These are phyloP conservation scores for Bremia lactucae DNA, from an alignment of 352 stramenopile genomes.

Conservation along the genomic window DNA sequence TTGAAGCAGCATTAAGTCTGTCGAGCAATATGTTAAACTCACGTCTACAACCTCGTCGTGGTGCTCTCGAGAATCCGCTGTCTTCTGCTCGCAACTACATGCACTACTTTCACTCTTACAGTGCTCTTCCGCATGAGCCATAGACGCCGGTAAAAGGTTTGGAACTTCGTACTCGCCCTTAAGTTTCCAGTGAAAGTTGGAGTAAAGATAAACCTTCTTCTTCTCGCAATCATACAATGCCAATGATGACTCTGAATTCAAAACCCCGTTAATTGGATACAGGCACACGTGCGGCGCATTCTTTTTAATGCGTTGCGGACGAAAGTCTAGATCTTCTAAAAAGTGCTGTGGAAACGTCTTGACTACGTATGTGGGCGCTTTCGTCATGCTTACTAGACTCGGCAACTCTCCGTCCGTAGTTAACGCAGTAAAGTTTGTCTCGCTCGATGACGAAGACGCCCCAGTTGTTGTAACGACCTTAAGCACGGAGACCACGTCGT, in stretches of 20 bases:
- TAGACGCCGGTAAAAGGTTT: constrained; percentile 22
- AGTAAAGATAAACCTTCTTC: constrained; percentile 48
- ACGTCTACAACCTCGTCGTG: constrained; percentile 33
- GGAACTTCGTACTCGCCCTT: constrained; percentile 62
- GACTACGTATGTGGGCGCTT: constrained; percentile 39
- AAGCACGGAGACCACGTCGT: constrained; percentile 4
- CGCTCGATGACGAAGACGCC: constrained; percentile 15
- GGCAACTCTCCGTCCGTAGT: constrained; percentile 7
- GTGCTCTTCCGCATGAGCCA: background rate
- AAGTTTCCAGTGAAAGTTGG: constrained; percentile 73
- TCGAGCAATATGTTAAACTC: constrained; percentile 70
- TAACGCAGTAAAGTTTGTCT: constrained; percentile 26
- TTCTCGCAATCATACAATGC: constrained; percentile 51
- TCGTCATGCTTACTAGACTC: constrained; percentile 11
- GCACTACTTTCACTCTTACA: constrained; percentile 3
- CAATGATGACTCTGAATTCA: constrained; percentile 63
- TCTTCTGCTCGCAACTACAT: constrained; percentile 4
- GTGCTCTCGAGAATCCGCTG: constrained; percentile 4
- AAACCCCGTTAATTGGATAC: constrained; percentile 62
- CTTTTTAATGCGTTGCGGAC: constrained; percentile 77
- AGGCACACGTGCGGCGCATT: constrained; percentile 47
- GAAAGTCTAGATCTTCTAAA: constrained; percentile 75
- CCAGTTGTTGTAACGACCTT: constrained; percentile 18
- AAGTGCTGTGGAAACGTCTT: constrained; percentile 83
- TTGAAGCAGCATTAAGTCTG: constrained; percentile 76